phyloP scores from a whole-genome alignment of 1,284 basidiomycete genomes.

The Amylostereum areolatum region DNA sequence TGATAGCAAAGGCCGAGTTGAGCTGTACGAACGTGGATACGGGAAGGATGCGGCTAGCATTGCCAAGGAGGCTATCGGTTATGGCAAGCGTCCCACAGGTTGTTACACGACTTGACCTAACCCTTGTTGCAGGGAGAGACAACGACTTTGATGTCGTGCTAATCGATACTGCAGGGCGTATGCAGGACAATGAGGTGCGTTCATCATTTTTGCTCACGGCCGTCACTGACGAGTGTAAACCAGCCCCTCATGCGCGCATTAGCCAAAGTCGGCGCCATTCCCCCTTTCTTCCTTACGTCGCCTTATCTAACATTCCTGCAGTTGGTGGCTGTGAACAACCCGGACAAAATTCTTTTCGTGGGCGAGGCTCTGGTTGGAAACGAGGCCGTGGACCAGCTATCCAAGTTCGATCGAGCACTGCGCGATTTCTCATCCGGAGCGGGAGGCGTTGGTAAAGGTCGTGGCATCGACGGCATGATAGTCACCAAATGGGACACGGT shows the following conservation, averaged over 20 bases:
- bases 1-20: constrained; percentile 73
- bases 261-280: constrained; percentile 62
- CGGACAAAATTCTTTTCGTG: constrained; percentile 95
- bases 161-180: constrained; percentile 95
- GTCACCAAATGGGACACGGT: constrained; percentile 98
- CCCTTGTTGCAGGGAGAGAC: constrained; percentile 55
- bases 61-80: constrained; percentile 89
- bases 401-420: constrained; percentile 89
- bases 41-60: constrained; percentile 98
- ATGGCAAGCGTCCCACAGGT: constrained; percentile 48
- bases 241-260: constrained; percentile 95
- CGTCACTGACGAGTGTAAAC: constrained; percentile 5
- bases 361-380: constrained; percentile 96
- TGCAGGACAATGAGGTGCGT: constrained; percentile 94
- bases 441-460: constrained; percentile 54
- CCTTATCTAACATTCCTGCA: constrained; percentile 23
- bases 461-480: constrained; percentile 95
- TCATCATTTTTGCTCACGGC: constrained; percentile 1
- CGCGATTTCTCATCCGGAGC: constrained; percentile 80
- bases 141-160: constrained; percentile 91
- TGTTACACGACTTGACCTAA: neutral
- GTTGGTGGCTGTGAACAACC: constrained; percentile 87
- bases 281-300: neutral
- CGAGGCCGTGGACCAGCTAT: constrained; percentile 92
- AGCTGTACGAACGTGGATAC: constrained; percentile 95